Base-by-base conservation (phyloP, 2,329 filamentous ascomycete species). In the Neurospora crassa region DNA sequence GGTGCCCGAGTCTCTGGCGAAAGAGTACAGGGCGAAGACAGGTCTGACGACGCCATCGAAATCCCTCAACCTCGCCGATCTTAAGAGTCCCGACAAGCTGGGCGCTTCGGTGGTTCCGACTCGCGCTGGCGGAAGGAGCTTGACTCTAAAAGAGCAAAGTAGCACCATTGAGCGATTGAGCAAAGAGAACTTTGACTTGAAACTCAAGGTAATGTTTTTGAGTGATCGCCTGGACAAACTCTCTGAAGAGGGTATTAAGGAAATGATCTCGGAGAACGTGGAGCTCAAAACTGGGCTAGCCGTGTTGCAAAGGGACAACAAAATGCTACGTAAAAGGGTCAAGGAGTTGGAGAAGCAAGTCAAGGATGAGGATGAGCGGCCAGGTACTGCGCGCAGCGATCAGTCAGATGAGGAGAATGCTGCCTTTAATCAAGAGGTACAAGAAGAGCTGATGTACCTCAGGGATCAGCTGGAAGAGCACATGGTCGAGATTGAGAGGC, bases 171-270 rank as follows among this genome's bases (percentile, higher is more conserved):
- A 99, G 80, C 90, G 94, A 72, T 86, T 98, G 2, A 96, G 93
- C 72, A 99, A 99, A 82, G 96, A 99, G 80, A 99, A 99, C 75
- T 99, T 98, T 79, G 95, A 97, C 79, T 83, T 98, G 70, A 97
- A 98, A 81, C 90, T 98, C 81, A 96, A 97, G 79, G 96, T 98
- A 74, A 96, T 97, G 85, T 99, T 97, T 78, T 87, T 99, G 68
- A 96, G 95, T 77, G 93, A 98, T 80, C 92, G 95, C 1, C 84
- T 99, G 24, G 94, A 97, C 80, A 96, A 95, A 78, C 88, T 96
- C 59, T 97, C 94, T 1, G 95, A 98, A 79, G 95, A 98, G 82
- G 94, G 94, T 74, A 91, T 99, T 79, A 97, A 97, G 82, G 95
- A 97, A 79, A 96, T 97, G 91, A 97, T 98, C 76, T 94, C 93